These are phyloP conservation scores for Fragilaria crotonensis DNA, from an alignment of 108 stramenopile genomes.

Conservation along the genomic window DNA sequence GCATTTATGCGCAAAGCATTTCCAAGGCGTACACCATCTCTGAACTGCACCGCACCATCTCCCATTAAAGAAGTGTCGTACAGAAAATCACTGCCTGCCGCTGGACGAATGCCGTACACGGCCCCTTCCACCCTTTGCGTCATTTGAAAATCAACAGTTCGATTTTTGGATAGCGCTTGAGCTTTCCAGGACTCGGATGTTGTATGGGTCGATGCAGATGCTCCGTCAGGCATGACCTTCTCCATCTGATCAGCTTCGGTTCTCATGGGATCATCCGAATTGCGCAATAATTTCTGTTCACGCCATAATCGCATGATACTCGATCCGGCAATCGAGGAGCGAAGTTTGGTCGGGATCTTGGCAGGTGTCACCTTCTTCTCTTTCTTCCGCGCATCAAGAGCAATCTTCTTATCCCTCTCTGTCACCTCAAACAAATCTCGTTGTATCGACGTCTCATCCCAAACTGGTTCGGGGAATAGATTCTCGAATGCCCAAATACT, in stretches of 20 bases:
- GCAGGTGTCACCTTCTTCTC: no score
- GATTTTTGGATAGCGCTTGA: not conserved
- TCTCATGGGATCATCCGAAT: not conserved
- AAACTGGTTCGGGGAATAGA: conserved; percentile 68
- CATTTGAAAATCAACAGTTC: conserved; percentile 37
- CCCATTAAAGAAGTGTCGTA: conserved; percentile 69
- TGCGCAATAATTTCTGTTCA: conserved; percentile 3
- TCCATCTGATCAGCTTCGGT: not conserved
- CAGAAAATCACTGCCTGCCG: conserved; percentile 28
- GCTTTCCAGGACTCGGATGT: not conserved
- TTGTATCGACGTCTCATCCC: conserved; percentile 56
- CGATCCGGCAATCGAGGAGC: conserved; percentile 16
- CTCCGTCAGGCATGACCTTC: not conserved
- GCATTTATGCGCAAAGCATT: conserved; percentile 65
- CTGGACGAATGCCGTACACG: conserved; percentile 57
- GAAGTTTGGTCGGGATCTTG: not conserved
- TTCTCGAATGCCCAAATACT: conserved; percentile 79
- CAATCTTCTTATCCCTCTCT: conserved; percentile 14
- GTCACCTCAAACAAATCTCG: conserved; percentile 60
- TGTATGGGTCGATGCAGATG: not conserved
- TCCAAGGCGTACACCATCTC: conserved; percentile 62
- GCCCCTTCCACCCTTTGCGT: conserved; percentile 77
- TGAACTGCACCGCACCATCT: conserved; percentile 69
- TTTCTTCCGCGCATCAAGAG: not conserved
- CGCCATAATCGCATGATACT: conserved; percentile 22